Conservation (phyloP, 331 rosid species). For the Malus hybrid region DNA sequence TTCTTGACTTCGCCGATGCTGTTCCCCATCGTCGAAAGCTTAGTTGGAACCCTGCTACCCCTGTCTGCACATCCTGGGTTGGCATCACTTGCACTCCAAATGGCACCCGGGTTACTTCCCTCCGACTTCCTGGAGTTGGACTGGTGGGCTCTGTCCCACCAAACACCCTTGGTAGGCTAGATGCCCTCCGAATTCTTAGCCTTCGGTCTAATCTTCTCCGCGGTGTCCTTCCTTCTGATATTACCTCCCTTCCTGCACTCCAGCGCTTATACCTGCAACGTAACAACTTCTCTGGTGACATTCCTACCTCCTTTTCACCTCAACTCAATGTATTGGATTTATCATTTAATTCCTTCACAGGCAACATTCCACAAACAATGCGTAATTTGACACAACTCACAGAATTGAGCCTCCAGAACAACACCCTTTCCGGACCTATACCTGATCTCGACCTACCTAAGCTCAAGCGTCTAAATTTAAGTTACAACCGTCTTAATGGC, state of each 20-base stretch:
- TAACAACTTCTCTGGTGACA: slow-evolving; percentile 73
- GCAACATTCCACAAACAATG: slow-evolving; percentile 54
- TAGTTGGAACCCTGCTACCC: slow-evolving; percentile 42
- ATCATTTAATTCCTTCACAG: slow-evolving; percentile 70
- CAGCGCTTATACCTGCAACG: slow-evolving; percentile 67
- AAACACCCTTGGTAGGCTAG: slow-evolving; percentile 66
- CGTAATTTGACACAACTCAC: slow-evolving; percentile 57
- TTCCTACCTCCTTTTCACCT: slow-evolving; percentile 56
- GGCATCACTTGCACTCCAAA: slow-evolving; percentile 52
- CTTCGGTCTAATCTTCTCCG: slow-evolving; percentile 75
- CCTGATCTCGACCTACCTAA: slow-evolving; percentile 49
- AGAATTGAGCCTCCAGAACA: slow-evolving; percentile 70
- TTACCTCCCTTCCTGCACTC: slow-evolving; percentile 73
- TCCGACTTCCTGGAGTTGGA: slow-evolving; percentile 91
- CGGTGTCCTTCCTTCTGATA: slow-evolving; percentile 65
- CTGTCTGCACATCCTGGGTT: slow-evolving; percentile 57
- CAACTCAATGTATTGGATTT: slow-evolving; percentile 63
- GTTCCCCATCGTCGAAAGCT: slow-evolving; percentile 54
- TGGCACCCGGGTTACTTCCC: slow-evolving; percentile 37
- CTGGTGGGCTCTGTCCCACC: slow-evolving; percentile 69
- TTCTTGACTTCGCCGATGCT: slow-evolving; percentile 42
- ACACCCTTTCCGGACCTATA: slow-evolving; percentile 60
- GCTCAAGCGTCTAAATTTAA: slow-evolving; percentile 52
- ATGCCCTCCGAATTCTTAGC: slow-evolving; percentile 56
- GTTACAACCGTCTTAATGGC: slow-evolving; percentile 83